phyloP scores from a whole-genome alignment of 768 basidiomycete genomes.

The Phlegmacium glaucopus region DNA sequence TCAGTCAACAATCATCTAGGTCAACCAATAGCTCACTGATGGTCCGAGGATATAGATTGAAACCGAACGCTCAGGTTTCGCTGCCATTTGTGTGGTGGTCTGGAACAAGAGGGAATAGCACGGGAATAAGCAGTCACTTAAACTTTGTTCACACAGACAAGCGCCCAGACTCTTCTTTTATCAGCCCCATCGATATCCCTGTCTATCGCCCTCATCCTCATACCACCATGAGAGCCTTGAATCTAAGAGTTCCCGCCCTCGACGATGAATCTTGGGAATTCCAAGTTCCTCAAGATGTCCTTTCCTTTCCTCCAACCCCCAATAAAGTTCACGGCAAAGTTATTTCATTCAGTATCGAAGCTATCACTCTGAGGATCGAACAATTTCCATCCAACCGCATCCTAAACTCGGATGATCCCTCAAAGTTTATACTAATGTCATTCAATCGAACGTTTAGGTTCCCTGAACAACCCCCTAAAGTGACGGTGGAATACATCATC shows the following conservation, averaged over 20 bases:
- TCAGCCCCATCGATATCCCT: conserved; percentile 39
- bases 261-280: conserved; percentile 58
- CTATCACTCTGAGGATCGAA: conserved; percentile 47
- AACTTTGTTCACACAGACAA: conserved; percentile 10
- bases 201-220: conserved; percentile 63
- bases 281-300: conserved; percentile 26
- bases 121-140: background rate
- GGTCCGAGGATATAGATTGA: background rate
- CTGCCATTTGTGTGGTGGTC: background rate
- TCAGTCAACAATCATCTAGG: conserved; percentile 22
- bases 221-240: conserved; percentile 30
- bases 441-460: conserved; percentile 53
- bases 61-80: background rate
- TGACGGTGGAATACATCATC: conserved; percentile 51
- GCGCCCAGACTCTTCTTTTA: conserved; percentile 14
- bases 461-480: conserved; percentile 46
- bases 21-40: background rate
- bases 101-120: background rate
- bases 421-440: conserved; percentile 53
- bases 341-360: conserved; percentile 46
- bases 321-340: conserved; percentile 39
- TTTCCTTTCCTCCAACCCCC: conserved; percentile 25
- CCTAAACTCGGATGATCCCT: conserved; percentile 50
- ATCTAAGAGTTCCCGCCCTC: conserved; percentile 37
- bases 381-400: conserved; percentile 58